A percentile compares a stretch with the other conserved stretches of the same genome.
phyloP scores from a whole-genome alignment of 768 basidiomycete species.

The Lyophyllum semitale region DNA sequence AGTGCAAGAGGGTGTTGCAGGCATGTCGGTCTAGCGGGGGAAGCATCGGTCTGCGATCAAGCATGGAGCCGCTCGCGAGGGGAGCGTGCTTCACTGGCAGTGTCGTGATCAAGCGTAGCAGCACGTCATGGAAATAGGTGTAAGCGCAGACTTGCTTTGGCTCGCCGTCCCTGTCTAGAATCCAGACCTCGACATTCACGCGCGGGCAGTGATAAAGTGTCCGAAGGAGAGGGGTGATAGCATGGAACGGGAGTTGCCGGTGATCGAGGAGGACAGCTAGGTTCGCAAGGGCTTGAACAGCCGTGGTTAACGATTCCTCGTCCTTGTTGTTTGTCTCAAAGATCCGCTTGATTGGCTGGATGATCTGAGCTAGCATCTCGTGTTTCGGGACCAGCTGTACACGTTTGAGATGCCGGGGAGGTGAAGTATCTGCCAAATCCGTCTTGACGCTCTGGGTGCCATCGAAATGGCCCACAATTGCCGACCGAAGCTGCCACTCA shows the following conservation, averaged over 20 bases:
- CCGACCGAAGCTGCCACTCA: slow-evolving; percentile 49
- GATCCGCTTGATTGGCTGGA: slow-evolving; percentile 30
- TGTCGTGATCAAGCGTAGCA: slow-evolving; percentile 39
- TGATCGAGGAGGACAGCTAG: slow-evolving; percentile 54
- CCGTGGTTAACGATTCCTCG: slow-evolving; percentile 26
- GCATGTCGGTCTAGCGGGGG: slow-evolving; percentile 22
- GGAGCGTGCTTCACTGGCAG: slow-evolving; percentile 23
- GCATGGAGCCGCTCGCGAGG: neutral
- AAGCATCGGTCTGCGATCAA: slow-evolving; percentile 8
- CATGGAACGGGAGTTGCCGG: slow-evolving; percentile 45
- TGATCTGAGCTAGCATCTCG: slow-evolving; percentile 12
- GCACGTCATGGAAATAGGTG: slow-evolving; percentile 49
- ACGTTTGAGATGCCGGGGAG: slow-evolving; percentile 12
- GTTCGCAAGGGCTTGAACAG: slow-evolving; percentile 64
- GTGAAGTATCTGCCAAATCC: slow-evolving; percentile 17
- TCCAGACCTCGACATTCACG: slow-evolving; percentile 39
- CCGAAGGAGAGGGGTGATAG: slow-evolving; percentile 47
- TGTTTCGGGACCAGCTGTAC: slow-evolving; percentile 3
- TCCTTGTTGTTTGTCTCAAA: slow-evolving; percentile 27
- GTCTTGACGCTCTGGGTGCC: slow-evolving; percentile 11
- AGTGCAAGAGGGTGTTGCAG: slow-evolving; percentile 68
- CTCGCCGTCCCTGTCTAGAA: slow-evolving; percentile 25
- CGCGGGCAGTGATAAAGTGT: slow-evolving; percentile 49
- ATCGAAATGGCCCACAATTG: slow-evolving; percentile 15
- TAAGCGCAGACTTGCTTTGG: slow-evolving; percentile 38